Conservation (phyloP, 495 filamentous ascomycete species). For the Penicillium arizonense region DNA sequence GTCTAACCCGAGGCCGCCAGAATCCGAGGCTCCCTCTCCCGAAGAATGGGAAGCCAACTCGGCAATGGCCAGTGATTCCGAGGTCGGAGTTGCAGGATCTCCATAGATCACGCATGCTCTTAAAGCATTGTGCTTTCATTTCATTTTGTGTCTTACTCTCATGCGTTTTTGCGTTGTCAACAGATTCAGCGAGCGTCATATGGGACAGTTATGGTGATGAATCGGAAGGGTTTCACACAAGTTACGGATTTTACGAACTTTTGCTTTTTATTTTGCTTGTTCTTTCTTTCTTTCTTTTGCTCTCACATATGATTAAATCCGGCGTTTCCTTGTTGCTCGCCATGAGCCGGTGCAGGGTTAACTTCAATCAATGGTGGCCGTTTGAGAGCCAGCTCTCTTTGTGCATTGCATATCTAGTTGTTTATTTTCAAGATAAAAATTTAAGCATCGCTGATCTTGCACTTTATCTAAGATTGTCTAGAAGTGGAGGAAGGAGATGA, state of each 20-base stretch:
- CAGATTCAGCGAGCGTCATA: constrained; percentile 1
- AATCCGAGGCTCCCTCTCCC: constrained; percentile 40
- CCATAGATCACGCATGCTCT: constrained; percentile 18
- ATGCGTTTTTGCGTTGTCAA: constrained; percentile 4
- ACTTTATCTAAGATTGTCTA: not conserved
- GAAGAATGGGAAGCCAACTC: constrained; percentile 49
- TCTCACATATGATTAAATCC: not conserved
- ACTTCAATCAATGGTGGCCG: not conserved
- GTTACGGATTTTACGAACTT: constrained; percentile 6
- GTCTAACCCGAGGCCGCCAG: constrained; percentile 28
- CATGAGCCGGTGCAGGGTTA: not conserved
- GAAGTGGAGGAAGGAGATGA: not conserved
- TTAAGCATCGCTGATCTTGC: not conserved
- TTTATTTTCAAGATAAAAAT: not conserved
- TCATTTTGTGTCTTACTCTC: not conserved
- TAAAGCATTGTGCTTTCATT: not conserved
- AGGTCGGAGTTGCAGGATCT: constrained; percentile 37
- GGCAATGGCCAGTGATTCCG: constrained; percentile 43
- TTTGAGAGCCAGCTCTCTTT: not conserved
- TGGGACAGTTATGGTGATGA: not conserved
- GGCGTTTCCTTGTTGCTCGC: not conserved
- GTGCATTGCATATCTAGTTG: not conserved
- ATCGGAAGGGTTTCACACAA: not conserved
- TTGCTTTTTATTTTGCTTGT: not conserved
- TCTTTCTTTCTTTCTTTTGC: too few relatives aligned